Evolutionary conservation across 2,329 filamentous ascomycete genomes (phyloP), one percentile per base, ranked within the genome.

Genomic region (Coniella vitis): DNA sequence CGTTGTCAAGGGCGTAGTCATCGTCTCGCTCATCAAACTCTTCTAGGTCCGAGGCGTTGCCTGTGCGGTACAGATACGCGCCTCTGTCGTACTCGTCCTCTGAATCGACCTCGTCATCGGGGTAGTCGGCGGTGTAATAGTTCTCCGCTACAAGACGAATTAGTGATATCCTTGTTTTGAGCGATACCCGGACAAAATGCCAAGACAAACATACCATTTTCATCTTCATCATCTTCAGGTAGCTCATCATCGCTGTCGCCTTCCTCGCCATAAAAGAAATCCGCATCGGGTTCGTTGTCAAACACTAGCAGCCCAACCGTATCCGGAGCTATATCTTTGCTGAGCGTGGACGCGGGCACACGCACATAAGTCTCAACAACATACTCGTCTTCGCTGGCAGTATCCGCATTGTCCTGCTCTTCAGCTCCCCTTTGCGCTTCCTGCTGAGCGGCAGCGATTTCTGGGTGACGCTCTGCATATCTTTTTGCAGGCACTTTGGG

Each of bases 61-160:
- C 65, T 17, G 69, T 77, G 38, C 73, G 70, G 58, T 75, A 82
- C 31, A 69, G 64, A 60, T 83, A 83, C 1, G 78, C 62, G 47
- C 79, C 73, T 9, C 71, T 69, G 38, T 72, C 76, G 53, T 73
- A 78, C 62, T 85, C 81, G 55, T 86, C 82, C 57, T 89, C 85
- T 14, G 80, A 83, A 38, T 80, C 83, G 13, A 89, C 75, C 61
- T 90, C 86, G 47, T 90, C 86, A 54, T 90, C 86, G 0, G 86
- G 86, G 57, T 90, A 90, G 62, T 90, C 86, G 47, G 85, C 83
- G 3, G 82, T 81, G 60, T 90, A 89, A 64, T 88, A 83, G 58
- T 88, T 84, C 61, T 90, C 86, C 32, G 86, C 84, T 83, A 52
- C 10, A n/a, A 37, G 31, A 7, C 2, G 9, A 25, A 57, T 58